These are phyloP conservation scores for Candida glucosophila DNA, from an alignment of 1,139 yeast species.

Conservation along the genomic window DNA sequence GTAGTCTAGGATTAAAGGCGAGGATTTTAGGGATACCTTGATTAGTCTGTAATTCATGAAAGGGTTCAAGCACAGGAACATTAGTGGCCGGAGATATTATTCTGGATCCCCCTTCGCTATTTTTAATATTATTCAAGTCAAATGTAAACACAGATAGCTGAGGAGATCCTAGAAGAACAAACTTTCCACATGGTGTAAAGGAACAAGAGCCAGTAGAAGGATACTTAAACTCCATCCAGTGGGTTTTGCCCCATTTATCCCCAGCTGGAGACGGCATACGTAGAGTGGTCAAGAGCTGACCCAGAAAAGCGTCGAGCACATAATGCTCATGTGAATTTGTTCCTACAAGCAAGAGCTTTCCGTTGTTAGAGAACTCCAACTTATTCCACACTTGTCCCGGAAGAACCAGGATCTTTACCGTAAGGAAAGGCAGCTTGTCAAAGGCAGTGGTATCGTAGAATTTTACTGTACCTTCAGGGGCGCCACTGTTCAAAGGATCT, in stretches of 20 bases:
- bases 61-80: conserved; percentile 16
- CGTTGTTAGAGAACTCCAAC: conserved; percentile 78
- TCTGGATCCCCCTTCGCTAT: conserved; percentile 17
- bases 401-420: conserved; percentile 18
- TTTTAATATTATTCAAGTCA: conserved; percentile 40
- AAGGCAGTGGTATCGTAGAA: conserved; percentile 54
- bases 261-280: conserved; percentile 14
- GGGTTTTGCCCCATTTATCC: conserved; percentile 4
- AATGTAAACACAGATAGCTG: conserved; percentile 52
- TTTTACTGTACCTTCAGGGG: conserved; percentile 36
- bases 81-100: conserved; percentile 9
- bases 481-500: conserved; percentile 4
- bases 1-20: conserved; percentile 69
- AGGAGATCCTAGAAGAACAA: conserved; percentile 56
- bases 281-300: conserved; percentile 46
- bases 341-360: conserved; percentile 60
- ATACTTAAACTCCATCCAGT: conserved; percentile 28
- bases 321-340: conserved; percentile 49
- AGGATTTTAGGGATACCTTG: conserved; percentile 50
- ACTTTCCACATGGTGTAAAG: conserved; percentile 77
- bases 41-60: conserved; percentile 15
- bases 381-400: conserved; percentile 46
- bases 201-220: conserved; percentile 56
- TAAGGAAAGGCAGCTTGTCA: conserved; percentile 47
- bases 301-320: conserved; percentile 66